Conservation (phyloP, 495 filamentous ascomycete species). For the Platismatia glauca region DNA sequence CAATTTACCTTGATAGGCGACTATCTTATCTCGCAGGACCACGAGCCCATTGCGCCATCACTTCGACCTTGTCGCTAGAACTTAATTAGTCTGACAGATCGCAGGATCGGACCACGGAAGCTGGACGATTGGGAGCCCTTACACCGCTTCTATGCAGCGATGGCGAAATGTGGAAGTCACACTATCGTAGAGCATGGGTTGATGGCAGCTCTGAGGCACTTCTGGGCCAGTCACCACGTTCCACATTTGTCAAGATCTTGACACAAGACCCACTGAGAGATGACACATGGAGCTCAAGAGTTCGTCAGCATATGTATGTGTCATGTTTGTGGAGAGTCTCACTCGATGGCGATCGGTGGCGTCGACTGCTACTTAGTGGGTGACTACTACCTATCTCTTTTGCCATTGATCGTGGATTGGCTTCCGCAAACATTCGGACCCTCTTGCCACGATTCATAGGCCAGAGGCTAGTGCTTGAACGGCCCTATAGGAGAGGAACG, state of each 20-base stretch:
- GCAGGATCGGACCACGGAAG: slow-evolving; percentile 10
- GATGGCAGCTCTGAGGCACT: slow-evolving; percentile 4
- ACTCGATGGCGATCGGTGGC: not conserved
- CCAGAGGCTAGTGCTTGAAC: not conserved
- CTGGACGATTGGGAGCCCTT: slow-evolving; percentile 5
- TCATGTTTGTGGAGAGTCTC: not conserved
- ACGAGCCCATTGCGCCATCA: slow-evolving; percentile 11
- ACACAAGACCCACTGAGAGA: not conserved
- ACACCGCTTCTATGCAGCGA: slow-evolving; percentile 9
- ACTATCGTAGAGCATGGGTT: not conserved
- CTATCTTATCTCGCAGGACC: slow-evolving; percentile 13
- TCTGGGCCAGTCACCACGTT: slow-evolving; percentile 4
- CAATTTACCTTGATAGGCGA: not conserved
- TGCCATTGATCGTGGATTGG: not conserved
- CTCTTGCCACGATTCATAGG: not conserved
- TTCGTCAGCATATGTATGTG: not conserved
- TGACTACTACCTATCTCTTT: not conserved
- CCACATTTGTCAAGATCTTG: not conserved
- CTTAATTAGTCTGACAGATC: slow-evolving; percentile 1
- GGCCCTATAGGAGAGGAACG: not conserved
- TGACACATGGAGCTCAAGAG: not conserved
- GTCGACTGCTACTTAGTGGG: not conserved
- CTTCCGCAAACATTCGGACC: not conserved
- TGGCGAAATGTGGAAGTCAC: slow-evolving; percentile 2
- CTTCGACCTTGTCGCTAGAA: not conserved